phyloP scores from a whole-genome alignment of 2,329 filamentous ascomycete genomes.

The Neonectria faginata region DNA sequence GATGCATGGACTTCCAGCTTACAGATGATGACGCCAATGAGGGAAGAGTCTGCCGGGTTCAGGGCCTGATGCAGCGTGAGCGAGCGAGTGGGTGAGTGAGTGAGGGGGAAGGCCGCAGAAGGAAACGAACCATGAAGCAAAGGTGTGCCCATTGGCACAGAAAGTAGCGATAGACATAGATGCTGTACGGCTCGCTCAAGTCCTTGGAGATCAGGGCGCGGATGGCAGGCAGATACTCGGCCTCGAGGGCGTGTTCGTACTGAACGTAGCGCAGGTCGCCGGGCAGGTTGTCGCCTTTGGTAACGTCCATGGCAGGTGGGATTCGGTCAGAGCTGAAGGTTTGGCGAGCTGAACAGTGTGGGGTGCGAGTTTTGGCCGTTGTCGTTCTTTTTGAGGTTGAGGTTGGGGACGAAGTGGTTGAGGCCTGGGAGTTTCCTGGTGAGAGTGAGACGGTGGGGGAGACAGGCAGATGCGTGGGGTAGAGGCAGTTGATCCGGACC shows the following conservation, averaged over 20 bases:
- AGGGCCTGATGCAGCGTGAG: conserved; percentile 59
- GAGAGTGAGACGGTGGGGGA: conserved; percentile 11
- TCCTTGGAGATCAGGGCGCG: conserved; percentile 94
- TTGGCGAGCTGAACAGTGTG: conserved; percentile 6
- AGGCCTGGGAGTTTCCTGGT: conserved; percentile 6
- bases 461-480: background rate
- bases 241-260: conserved; percentile 71
- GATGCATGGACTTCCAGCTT: conserved; percentile 92
- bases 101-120: conserved; percentile 12
- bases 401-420: conserved; percentile 22
- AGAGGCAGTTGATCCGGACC: background rate
- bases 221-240: conserved; percentile 82
- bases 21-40: conserved; percentile 92
- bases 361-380: background rate
- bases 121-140: conserved; percentile 84
- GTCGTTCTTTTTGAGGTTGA: conserved; percentile 26
- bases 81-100: conserved; percentile 14
- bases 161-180: conserved; percentile 99
- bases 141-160: conserved; percentile 97
- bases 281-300: conserved; percentile 52
- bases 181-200: conserved; percentile 97
- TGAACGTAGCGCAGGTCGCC: conserved; percentile 69
- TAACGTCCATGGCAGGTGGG: conserved; percentile 49
- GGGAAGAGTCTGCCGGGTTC: conserved; percentile 68
- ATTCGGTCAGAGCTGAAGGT: conserved; percentile 20